Conservation (phyloP, 495 filamentous ascomycete species). For the Tuber brumale region DNA sequence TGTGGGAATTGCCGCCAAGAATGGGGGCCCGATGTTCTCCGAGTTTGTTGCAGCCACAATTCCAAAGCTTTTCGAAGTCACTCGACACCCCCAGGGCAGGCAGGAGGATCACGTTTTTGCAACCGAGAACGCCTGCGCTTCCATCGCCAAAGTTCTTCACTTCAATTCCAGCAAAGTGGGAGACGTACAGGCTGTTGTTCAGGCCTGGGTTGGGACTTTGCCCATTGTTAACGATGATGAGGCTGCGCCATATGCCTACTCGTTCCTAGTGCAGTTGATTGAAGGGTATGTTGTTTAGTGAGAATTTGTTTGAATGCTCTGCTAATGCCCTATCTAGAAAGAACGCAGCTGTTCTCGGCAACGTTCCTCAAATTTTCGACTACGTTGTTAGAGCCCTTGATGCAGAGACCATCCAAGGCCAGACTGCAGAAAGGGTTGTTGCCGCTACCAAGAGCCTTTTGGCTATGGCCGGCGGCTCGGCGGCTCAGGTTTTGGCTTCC, state of each 20-base stretch:
- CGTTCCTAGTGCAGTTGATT: conserved; percentile 83
- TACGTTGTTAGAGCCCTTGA: conserved; percentile 82
- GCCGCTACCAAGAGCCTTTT: conserved; percentile 67
- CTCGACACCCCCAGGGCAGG: conserved; percentile 69
- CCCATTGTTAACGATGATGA: conserved; percentile 95
- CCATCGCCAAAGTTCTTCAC: conserved; percentile 92
- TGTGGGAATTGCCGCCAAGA: conserved; percentile 90
- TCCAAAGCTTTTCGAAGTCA: conserved; percentile 74
- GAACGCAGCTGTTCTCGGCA: conserved; percentile 71
- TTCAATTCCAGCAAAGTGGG: conserved; percentile 70
- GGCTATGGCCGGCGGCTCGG: conserved; percentile 50
- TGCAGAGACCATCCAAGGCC: conserved; percentile 78
- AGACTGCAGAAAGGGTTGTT: conserved; percentile 66
- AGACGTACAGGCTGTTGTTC: conserved; percentile 64
- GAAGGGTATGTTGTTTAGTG: conserved; percentile 68
- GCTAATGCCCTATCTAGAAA: conserved; percentile 52
- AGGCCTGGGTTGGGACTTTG: conserved; percentile 79
- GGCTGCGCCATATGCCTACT: conserved; percentile 93
- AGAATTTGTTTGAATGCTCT: conserved; percentile 3
- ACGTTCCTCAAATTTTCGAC: conserved; percentile 71
- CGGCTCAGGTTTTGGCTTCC: conserved; percentile 27
- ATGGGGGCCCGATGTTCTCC: conserved; percentile 76
- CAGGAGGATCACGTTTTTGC: conserved; percentile 94
- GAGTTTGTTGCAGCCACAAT: conserved; percentile 73
- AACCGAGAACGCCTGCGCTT: conserved; percentile 94